Evolutionary conservation across 1,284 basidiomycete genomes (phyloP).

Genomic region (Sphaerobolus stellatus): DNA sequence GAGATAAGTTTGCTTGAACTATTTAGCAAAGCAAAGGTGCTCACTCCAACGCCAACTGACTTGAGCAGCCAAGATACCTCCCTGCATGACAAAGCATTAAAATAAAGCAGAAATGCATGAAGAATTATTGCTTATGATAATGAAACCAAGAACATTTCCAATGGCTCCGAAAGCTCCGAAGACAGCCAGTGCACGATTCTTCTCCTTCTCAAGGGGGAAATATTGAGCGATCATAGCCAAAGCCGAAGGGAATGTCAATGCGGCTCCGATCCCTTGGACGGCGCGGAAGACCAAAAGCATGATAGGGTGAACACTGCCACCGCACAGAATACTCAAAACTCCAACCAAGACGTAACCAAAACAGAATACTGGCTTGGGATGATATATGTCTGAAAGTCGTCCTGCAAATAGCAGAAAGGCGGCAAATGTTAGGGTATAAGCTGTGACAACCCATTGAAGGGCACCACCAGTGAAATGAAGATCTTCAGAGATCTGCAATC

Average conservation of each 20-base stretch:
- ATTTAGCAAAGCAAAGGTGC: not conserved
- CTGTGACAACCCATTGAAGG: constrained; percentile 14
- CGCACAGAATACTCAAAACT: constrained; percentile 22
- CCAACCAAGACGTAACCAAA: constrained; percentile 31
- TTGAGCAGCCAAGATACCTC: constrained; percentile 8
- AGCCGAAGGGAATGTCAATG: constrained; percentile 39
- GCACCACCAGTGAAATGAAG: constrained; percentile 3
- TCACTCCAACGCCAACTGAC: constrained; percentile 11
- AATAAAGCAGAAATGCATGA: not conserved
- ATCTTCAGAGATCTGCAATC: constrained; percentile 9
- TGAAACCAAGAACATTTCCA: constrained; percentile 27
- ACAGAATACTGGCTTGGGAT: constrained; percentile 22
- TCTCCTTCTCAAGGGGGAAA: constrained; percentile 36
- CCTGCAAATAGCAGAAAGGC: constrained; percentile 16
- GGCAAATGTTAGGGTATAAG: constrained; percentile 21
- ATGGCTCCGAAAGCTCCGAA: constrained; percentile 36
- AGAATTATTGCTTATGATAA: not conserved
- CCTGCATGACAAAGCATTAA: not conserved
- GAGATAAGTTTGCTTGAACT: not conserved
- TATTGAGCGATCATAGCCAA: constrained; percentile 37
- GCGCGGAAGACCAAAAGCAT: constrained; percentile 36
- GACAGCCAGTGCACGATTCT: constrained; percentile 35
- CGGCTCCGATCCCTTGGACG: constrained; percentile 30
- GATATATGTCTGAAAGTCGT: constrained; percentile 16
- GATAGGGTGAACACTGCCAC: constrained; percentile 22